Conservation (phyloP, 2,329 filamentous ascomycete species). For the Fusarium papillatum region DNA sequence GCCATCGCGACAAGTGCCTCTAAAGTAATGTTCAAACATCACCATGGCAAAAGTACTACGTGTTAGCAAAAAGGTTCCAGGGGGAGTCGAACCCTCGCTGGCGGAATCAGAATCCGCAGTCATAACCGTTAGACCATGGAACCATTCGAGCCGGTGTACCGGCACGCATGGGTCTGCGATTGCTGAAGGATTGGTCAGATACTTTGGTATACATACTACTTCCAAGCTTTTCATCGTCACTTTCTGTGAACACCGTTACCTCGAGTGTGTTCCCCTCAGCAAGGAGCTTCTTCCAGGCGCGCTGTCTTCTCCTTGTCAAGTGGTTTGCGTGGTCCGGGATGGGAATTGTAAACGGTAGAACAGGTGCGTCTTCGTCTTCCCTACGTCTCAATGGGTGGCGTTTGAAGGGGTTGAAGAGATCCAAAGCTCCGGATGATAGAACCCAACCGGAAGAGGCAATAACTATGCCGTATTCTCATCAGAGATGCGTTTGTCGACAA, state of each 20-base stretch:
- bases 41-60: background rate
- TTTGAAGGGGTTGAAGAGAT: background rate
- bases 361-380: too few relatives aligned
- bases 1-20: background rate
- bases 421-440: background rate
- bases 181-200: background rate
- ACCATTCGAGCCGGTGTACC: conserved; percentile 5
- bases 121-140: conserved; percentile 42
- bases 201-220: background rate
- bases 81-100: conserved; percentile 46
- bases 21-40: background rate
- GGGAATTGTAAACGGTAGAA: background rate
- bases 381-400: background rate
- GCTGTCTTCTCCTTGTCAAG: background rate
- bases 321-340: background rate
- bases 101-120: conserved; percentile 47
- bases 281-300: background rate
- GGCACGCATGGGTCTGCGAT: background rate
- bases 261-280: background rate
- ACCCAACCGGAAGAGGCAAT: background rate
- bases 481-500: background rate
- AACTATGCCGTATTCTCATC: background rate
- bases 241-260: too few relatives aligned
- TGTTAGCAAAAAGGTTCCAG: conserved; percentile 35
- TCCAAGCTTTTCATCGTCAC: fast-evolving